Conservation (phyloP, 345 rosid genomes). For the Orychophragmus violaceus region DNA sequence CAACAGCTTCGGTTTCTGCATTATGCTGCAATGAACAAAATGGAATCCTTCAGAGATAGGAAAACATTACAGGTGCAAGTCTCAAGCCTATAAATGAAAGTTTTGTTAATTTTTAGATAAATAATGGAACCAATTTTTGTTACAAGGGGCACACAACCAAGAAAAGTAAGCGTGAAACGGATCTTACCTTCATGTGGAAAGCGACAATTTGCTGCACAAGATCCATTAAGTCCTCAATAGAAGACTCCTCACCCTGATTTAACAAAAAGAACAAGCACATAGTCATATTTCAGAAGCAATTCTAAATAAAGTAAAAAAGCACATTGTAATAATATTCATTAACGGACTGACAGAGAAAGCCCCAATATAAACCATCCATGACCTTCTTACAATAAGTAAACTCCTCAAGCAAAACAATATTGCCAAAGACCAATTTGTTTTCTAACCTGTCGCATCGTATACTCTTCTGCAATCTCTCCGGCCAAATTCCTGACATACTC, state of each 20-base stretch:
- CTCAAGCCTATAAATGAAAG: not conserved
- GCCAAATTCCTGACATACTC: conserved; percentile 95
- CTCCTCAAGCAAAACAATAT: not conserved
- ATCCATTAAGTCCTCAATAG: conserved; percentile 64
- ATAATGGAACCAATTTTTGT: conserved; percentile 7
- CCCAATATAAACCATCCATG: not conserved
- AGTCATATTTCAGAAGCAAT: not conserved
- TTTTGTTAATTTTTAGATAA: not conserved
- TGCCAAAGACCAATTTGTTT: not conserved
- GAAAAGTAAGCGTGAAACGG: not conserved
- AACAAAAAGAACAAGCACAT: not conserved
- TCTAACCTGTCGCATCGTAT: conserved; percentile 70
- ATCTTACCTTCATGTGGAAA: conserved; percentile 80
- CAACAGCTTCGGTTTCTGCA: conserved; percentile 98
- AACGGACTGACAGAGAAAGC: not conserved
- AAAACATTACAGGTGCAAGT: not conserved
- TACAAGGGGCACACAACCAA: not conserved
- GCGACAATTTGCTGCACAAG: conserved; percentile 88
- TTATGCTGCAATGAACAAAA: conserved; percentile 58
- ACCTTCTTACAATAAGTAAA: not conserved
- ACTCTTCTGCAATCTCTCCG: conserved; percentile 79
- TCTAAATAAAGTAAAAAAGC: not conserved
- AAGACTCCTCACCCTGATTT: conserved; percentile 59
- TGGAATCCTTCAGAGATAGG: not conserved
- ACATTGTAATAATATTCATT: conserved; percentile 1